Evolutionary conservation across 306 rosid species (phyloP), one percentile per base, ranked within the genome.

Genomic region (Cicer chorassanicum): DNA sequence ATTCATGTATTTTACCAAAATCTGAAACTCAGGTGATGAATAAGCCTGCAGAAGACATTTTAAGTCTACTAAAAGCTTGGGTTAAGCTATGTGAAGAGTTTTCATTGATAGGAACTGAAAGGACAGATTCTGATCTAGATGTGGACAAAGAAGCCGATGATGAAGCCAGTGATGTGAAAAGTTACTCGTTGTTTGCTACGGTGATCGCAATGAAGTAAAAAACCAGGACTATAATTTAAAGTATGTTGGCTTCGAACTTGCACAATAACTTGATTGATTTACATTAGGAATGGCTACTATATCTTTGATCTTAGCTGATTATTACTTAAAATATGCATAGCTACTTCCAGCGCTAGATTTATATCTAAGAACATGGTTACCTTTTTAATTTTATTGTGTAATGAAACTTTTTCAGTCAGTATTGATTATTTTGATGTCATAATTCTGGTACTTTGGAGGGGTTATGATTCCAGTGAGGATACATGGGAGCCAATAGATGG

Each of bases 401-500:
- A 57, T 49, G 59, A 34, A n/a, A 9, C 29, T 1, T 18, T 75
- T 44, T 18, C 8, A 5, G 8, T n/a, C 12, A 18, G 8, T 74
- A 4, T 15, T 63, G 2, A 24, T 45, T 12, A 13, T 14, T 76
- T 4, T 76, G 51, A 14, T 45, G 18, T 56, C 68, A 16, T 68
- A 53, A 39, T 49, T 51, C 34, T 80, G 87, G 87, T 84, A 45
- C 87, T 79, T 7, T 84, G 84, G 87, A 51, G 61, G 74, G 80
- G 82, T 46, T 84, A 72, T n/a, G 87, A 53, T 55, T 74, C 85
- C 1, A 73, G 80, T 68, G 64, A 77, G 7, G 87, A 84, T 72
- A 80, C 84, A 15, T 84, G 87, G 87, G 87, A 84, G 75, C 87
- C 87, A 4, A 0, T 45, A 3, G 82, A 67, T 1, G 87, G 84